These are phyloP conservation scores for Plasmodium chabaudi DNA, from an alignment of 169 alveolate genomes.

Conservation along the genomic window DNA sequence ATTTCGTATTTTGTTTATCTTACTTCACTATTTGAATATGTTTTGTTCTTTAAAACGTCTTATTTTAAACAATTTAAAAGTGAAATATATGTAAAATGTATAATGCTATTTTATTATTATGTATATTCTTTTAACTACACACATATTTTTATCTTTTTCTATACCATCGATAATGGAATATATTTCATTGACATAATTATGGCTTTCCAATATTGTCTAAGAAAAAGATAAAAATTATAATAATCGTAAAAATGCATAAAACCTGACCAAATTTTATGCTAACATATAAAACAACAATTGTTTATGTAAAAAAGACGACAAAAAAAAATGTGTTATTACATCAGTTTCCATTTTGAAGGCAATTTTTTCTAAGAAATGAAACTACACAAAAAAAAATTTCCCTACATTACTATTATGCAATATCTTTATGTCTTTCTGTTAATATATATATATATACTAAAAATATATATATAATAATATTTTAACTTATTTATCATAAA, in stretches of 20 bases:
- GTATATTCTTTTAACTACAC: not conserved
- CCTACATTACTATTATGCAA: slow-evolving; percentile 9
- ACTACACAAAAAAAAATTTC: not conserved
- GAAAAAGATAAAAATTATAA: slow-evolving; percentile 17
- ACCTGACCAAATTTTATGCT: not conserved
- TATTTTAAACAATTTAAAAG: slow-evolving; percentile 20
- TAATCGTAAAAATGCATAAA: slow-evolving; percentile 2
- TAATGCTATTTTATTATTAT: slow-evolving; percentile 5
- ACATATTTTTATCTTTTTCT: not conserved
- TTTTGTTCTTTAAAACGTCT: slow-evolving; percentile 59
- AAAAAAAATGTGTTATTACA: slow-evolving; percentile 25
- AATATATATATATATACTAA: not conserved
- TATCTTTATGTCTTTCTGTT: not conserved
- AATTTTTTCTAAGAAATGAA: slow-evolving; percentile 9
- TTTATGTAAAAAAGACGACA: not conserved
- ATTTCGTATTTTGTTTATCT: slow-evolving; percentile 18
- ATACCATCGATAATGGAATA: slow-evolving; percentile 74
- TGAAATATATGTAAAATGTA: not conserved
- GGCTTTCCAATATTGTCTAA: slow-evolving; percentile 13
- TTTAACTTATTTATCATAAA: not conserved
- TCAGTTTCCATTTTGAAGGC: slow-evolving; percentile 35
- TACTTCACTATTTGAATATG: slow-evolving; percentile 72
- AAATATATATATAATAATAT: too few relatives aligned
- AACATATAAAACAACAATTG: too few relatives aligned
- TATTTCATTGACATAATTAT: slow-evolving; percentile 25